Percentiles rank a stretch among this genome's conserved stretches.
Evolutionary conservation across 1,284 basidiomycete genomes (phyloP).

Genomic region (Sutorius eximius): DNA sequence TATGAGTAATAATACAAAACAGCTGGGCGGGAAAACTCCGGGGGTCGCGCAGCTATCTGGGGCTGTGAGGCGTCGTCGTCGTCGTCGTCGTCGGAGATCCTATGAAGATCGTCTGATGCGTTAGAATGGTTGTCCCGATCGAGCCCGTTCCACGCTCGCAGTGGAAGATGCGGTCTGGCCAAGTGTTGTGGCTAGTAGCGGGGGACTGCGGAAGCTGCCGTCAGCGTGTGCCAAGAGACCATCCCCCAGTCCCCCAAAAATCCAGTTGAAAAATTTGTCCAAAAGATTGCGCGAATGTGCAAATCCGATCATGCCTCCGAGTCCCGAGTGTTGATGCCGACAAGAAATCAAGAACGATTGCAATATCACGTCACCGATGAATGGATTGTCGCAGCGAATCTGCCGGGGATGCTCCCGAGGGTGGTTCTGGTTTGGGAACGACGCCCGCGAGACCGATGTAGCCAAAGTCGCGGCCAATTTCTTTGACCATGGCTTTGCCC

Average conservation of each 20-base stretch:
- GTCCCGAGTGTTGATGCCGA: constrained; percentile 30
- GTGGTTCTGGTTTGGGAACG: constrained; percentile 56
- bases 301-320: constrained; percentile 32
- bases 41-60: constrained; percentile 18
- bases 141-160: constrained; percentile 27
- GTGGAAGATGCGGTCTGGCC: constrained; percentile 15
- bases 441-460: constrained; percentile 68
- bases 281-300: constrained; percentile 27
- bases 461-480: constrained; percentile 70
- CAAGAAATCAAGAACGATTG: constrained; percentile 31
- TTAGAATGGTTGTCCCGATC: constrained; percentile 15
- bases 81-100: constrained; percentile 24
- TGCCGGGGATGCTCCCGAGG: constrained; percentile 31
- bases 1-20: constrained; percentile 39
- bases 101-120: constrained; percentile 26
- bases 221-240: constrained; percentile 22
- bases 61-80: constrained; percentile 20
- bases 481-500: constrained; percentile 78
- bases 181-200: constrained; percentile 7
- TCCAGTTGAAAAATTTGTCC: constrained; percentile 31
- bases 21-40: constrained; percentile 10
- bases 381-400: constrained; percentile 35
- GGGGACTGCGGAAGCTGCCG: constrained; percentile 13
- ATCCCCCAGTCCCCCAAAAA: constrained; percentile 14
- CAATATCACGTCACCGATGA: constrained; percentile 28